Evolutionary conservation across 495 filamentous ascomycete genomes (phyloP).

Genomic region (Neurospora sp.): DNA sequence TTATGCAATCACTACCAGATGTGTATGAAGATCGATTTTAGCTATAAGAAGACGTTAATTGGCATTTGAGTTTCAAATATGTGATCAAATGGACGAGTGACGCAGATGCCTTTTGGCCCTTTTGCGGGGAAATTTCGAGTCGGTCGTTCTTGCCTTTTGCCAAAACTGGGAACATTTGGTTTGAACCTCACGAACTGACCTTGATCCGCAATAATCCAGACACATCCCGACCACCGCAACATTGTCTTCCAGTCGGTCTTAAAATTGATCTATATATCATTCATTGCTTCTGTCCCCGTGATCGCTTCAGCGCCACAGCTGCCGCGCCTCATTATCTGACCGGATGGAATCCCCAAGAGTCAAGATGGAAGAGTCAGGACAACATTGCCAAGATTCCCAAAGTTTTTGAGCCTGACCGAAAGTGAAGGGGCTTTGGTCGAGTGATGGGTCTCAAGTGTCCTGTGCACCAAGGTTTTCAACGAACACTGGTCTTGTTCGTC

Average conservation of each 20-base stretch:
- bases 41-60: too few species aligned
- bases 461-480: not conserved
- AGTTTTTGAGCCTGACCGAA: not conserved
- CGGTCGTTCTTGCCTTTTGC: not conserved
- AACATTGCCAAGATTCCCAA: not conserved
- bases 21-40: too few species aligned
- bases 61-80: too few species aligned
- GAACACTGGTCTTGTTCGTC: not conserved
- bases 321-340: not conserved
- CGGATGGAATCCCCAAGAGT: not conserved
- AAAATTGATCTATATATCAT: not conserved
- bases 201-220: too few species aligned
- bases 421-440: not conserved
- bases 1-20: too few species aligned
- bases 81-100: not conserved
- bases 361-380: not conserved
- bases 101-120: not conserved
- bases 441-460: not conserved
- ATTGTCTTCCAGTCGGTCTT: not conserved
- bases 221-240: not conserved
- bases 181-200: too few species aligned
- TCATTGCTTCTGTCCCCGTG: not conserved
- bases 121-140: not conserved
- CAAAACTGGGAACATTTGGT: accelerated
- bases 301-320: not conserved